Evolutionary conservation across 768 basidiomycete genomes (phyloP).

Genomic region (Rhodotorula diobovata): DNA sequence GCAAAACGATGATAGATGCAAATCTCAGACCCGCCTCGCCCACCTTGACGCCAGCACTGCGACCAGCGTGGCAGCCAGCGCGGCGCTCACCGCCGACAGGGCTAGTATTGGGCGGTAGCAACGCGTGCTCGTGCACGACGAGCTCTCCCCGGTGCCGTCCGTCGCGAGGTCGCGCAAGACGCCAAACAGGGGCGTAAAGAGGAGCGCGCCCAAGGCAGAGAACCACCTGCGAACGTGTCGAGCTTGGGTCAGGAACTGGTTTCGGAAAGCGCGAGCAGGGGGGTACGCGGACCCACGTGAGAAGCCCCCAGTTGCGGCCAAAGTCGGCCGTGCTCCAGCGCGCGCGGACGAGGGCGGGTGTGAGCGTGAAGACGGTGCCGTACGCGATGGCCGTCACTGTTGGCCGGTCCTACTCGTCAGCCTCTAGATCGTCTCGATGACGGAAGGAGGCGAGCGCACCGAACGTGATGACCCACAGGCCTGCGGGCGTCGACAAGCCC

Average conservation of each 20-base stretch:
- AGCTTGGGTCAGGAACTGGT: neutral
- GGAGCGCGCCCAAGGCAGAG: conserved; percentile 30
- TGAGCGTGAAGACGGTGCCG: conserved; percentile 32
- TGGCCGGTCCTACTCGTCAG: no score
- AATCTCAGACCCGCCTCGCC: no score
- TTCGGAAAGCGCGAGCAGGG: neutral
- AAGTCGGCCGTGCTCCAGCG: conserved; percentile 23
- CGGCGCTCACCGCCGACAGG: conserved; percentile 12
- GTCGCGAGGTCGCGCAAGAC: conserved; percentile 23
- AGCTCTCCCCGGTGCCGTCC: neutral
- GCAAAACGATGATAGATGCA: no score
- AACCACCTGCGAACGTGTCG: conserved; percentile 14
- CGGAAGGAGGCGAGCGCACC: neutral
- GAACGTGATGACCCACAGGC: conserved; percentile 33
- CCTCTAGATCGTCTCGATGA: no score
- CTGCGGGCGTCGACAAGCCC: neutral
- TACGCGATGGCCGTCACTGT: conserved; percentile 18
- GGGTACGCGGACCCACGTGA: conserved; percentile 21
- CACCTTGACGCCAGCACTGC: conserved; percentile 15
- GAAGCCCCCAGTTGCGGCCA: conserved; percentile 34
- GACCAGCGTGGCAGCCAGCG: conserved; percentile 4
- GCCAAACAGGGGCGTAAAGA: conserved; percentile 36
- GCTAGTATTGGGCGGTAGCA: conserved; percentile 26
- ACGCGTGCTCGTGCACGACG: conserved; percentile 10
- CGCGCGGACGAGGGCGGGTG: conserved; percentile 22